phyloP scores from a whole-genome alignment of 352 stramenopile species.

The Pythium phragmiticola region DNA sequence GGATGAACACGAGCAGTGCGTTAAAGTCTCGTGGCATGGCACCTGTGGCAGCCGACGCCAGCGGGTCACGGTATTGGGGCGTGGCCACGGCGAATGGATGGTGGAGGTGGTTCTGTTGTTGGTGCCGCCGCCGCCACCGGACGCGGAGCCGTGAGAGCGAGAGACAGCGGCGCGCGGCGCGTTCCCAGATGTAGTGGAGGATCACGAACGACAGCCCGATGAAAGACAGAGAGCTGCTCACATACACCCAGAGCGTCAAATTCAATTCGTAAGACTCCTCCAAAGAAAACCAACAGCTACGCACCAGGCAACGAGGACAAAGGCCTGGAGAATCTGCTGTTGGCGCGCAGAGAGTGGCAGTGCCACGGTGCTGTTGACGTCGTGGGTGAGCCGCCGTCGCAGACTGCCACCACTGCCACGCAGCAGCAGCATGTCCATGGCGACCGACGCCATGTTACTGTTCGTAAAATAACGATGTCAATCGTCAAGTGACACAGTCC shows the following conservation, averaged over 20 bases:
- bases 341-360: slow-evolving; percentile 6
- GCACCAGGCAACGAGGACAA: slow-evolving; percentile 27
- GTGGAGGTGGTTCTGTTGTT: not conserved
- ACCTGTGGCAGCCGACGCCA: not conserved
- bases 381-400: slow-evolving; percentile 32
- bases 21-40: slow-evolving; percentile 45
- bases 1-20: slow-evolving; percentile 64
- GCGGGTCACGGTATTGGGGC: not conserved
- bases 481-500: slow-evolving; percentile 1
- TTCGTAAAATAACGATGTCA: no score
- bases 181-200: slow-evolving; percentile 48
- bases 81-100: not conserved
- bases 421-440: not conserved
- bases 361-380: slow-evolving; percentile 1
- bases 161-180: slow-evolving; percentile 26
- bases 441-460: not conserved
- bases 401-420: not conserved
- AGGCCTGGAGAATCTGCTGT: slow-evolving; percentile 20
- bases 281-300: not conserved
- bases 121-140: not conserved
- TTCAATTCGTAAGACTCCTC: not conserved
- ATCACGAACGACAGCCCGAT: slow-evolving; percentile 67
- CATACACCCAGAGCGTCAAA: not conserved
- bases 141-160: slow-evolving; percentile 6
- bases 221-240: slow-evolving; percentile 47